These are phyloP conservation scores for Linnemannia schmuckeri DNA, from an alignment of 192 early-diverging fungal species.

Conservation along the genomic window DNA sequence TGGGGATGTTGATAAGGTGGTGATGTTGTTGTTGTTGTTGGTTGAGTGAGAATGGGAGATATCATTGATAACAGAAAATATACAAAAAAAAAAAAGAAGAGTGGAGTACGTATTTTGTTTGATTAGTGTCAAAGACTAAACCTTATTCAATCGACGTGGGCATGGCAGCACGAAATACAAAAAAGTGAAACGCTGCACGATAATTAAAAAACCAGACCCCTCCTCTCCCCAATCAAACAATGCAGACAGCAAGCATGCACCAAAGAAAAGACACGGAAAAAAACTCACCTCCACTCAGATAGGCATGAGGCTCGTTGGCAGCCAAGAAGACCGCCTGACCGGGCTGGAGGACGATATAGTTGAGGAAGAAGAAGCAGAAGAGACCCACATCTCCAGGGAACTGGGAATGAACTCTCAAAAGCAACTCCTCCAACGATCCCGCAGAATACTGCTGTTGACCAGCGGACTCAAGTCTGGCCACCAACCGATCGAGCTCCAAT, in stretches of 20 bases:
- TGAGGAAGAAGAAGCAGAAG: constrained; percentile 91
- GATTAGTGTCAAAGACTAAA: constrained; percentile 13
- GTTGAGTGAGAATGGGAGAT: neutral
- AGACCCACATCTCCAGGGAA: constrained; percentile 93
- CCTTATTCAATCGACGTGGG: neutral
- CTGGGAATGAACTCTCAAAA: constrained; percentile 81
- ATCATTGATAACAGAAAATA: neutral
- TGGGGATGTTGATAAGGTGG: neutral
- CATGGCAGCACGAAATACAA: neutral
- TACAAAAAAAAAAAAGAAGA: neutral
- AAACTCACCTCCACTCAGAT: constrained; percentile 85
- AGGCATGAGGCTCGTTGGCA: constrained; percentile 97
- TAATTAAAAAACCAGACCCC: too few relatives aligned
- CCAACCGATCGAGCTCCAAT: constrained; percentile 65
- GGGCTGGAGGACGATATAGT: constrained; percentile 82
- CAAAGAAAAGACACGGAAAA: neutral
- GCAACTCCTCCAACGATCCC: constrained; percentile 70
- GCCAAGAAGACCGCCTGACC: constrained; percentile 96
- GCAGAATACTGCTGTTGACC: constrained; percentile 9
- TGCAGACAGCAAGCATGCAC: neutral
- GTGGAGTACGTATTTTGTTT: neutral
- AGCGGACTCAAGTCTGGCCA: constrained; percentile 59
- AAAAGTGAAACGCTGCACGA: neutral
- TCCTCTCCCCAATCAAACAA: neutral
- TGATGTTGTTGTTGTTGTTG: neutral